Conservation (phyloP, 176 grass and related monocot species). For the Triticum dicoccoides region DNA sequence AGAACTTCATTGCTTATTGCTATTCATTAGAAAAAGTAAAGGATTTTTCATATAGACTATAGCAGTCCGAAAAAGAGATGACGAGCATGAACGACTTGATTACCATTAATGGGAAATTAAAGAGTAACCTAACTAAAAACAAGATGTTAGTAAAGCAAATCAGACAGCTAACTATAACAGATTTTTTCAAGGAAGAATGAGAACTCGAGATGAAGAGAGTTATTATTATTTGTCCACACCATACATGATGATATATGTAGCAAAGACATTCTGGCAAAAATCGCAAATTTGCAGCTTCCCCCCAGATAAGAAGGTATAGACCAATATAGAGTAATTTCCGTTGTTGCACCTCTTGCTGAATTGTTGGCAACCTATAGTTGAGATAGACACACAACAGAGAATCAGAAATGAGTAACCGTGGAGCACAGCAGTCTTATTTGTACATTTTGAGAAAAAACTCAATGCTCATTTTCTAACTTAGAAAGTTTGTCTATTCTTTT, state of each 20-base stretch:
- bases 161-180: background rate
- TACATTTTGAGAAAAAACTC: background rate
- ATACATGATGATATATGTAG: slow-evolving; percentile 99
- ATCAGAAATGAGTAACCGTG: background rate
- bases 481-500: too few species aligned
- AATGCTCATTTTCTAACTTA: background rate
- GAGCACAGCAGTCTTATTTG: background rate
- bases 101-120: background rate
- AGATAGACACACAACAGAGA: slow-evolving; percentile 19
- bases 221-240: slow-evolving; percentile 15
- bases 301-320: slow-evolving; percentile 99
- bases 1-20: slow-evolving; percentile 8
- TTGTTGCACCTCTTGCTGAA: slow-evolving; percentile 96
- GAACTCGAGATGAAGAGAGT: background rate
- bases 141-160: background rate
- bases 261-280: slow-evolving; percentile 98
- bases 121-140: background rate
- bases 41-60: background rate
- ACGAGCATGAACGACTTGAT: background rate
- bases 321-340: slow-evolving; percentile 94
- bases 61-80: background rate
- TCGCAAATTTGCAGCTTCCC: slow-evolving; percentile 95
- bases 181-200: slow-evolving; percentile 2
- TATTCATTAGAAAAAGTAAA: background rate
- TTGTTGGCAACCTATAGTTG: slow-evolving; percentile 73